Conservation (phyloP, 371 early-diverging fungal genomes). For the Mortierella sp. region DNA sequence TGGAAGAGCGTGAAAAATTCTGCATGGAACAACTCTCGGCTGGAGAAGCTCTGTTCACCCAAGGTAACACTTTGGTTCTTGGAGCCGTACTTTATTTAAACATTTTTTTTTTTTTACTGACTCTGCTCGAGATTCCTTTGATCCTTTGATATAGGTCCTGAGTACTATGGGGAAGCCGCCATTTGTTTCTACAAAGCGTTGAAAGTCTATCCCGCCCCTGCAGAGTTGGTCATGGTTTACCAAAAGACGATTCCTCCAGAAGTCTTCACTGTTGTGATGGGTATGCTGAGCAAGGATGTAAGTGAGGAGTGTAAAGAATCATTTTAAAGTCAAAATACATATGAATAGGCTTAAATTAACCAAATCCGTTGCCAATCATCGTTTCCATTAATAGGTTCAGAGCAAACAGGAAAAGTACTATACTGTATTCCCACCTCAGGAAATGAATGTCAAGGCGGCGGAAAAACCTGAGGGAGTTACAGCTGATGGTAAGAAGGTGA, state of each 20-base stretch:
- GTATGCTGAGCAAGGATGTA: slow-evolving; percentile 90
- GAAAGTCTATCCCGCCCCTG: slow-evolving; percentile 92
- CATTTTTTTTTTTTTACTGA: slow-evolving; percentile 26
- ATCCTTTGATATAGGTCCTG: slow-evolving; percentile 75
- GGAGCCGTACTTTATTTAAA: background rate
- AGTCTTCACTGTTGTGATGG: slow-evolving; percentile 86
- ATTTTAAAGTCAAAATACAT: background rate
- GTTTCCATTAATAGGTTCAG: slow-evolving; percentile 62
- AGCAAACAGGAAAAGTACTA: slow-evolving; percentile 80
- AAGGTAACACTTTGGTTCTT: slow-evolving; percentile 65
- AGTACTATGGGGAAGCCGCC: slow-evolving; percentile 82
- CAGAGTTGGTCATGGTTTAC: slow-evolving; percentile 91
- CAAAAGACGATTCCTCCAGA: slow-evolving; percentile 89
- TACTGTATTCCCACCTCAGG: slow-evolving; percentile 80
- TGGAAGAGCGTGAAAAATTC: slow-evolving; percentile 86
- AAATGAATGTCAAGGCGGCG: slow-evolving; percentile 75
- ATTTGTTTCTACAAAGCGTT: slow-evolving; percentile 89
- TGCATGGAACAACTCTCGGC: slow-evolving; percentile 87
- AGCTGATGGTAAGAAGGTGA: slow-evolving; percentile 59
- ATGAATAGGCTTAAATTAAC: background rate
- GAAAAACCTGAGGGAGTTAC: slow-evolving; percentile 64
- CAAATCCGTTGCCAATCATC: background rate
- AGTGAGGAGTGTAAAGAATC: slow-evolving; percentile 13
- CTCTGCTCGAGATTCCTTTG: slow-evolving; percentile 1
- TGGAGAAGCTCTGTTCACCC: slow-evolving; percentile 82